These are phyloP conservation scores for Suillus spraguei DNA, from an alignment of 768 basidiomycete species.

Conservation along the genomic window DNA sequence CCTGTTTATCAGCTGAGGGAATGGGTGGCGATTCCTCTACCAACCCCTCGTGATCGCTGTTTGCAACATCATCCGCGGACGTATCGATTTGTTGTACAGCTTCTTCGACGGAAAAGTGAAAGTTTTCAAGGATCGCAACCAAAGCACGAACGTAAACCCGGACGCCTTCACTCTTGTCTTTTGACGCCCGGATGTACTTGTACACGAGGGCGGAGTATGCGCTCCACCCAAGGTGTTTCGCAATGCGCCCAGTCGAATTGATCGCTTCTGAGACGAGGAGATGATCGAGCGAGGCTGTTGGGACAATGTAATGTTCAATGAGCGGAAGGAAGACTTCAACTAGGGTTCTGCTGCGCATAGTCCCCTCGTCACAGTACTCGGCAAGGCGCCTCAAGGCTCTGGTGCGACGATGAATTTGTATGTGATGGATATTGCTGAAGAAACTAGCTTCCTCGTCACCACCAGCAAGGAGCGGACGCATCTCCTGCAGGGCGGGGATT, in stretches of 20 bases:
- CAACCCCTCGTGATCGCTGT: conserved; percentile 32
- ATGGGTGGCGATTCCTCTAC: conserved; percentile 12
- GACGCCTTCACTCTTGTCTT: conserved; percentile 69
- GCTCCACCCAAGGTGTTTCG: conserved; percentile 79
- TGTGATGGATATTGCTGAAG: conserved; percentile 94
- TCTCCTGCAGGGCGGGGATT: conserved; percentile 69
- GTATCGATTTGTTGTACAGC: conserved; percentile 35
- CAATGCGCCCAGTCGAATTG: conserved; percentile 72
- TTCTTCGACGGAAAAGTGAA: conserved; percentile 87
- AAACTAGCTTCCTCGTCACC: conserved; percentile 96
- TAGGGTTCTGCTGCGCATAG: conserved; percentile 68
- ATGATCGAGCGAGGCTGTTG: conserved; percentile 69
- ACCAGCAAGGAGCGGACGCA: conserved; percentile 77
- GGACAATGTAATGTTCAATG: conserved; percentile 76
- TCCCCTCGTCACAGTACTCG: conserved; percentile 70
- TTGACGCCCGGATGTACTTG: conserved; percentile 73
- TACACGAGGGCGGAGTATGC: conserved; percentile 80
- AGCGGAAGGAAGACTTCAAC: conserved; percentile 87
- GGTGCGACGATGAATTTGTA: conserved; percentile 88
- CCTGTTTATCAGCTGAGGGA: conserved; percentile 15
- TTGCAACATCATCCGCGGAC: conserved; percentile 30
- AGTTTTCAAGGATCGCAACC: conserved; percentile 84
- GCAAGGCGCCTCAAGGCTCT: conserved; percentile 85
- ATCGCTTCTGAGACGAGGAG: conserved; percentile 92
- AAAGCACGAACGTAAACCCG: conserved; percentile 84